Base-by-base conservation (phyloP, 148 eudicot genomes). In the Pharnaceum exiguum region DNA sequence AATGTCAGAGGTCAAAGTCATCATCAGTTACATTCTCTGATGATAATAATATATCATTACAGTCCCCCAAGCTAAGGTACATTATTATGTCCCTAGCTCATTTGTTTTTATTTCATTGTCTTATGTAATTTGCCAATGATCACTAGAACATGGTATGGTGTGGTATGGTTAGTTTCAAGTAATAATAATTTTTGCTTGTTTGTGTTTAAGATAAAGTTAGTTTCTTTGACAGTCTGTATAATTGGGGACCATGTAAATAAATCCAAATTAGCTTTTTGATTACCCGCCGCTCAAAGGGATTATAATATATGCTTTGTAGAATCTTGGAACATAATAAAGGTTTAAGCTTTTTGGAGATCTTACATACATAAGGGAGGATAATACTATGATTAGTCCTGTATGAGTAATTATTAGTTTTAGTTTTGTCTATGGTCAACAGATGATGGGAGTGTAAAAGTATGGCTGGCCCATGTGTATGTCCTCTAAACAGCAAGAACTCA, bases 401-500 rank as follows among this genome's bases (percentile, higher is more conserved):
- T n/a, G n/a, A n/a, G n/a, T n/a, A n/a, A n/a, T n/a, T n/a, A n/a
- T n/a, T n/a, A n/a, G n/a, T 16, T 28, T 53, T 59, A 36, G 33
- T 40, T 19, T 49, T 48, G 18, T 33, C 33, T 55, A n/a, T 42
- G 51, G 39, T 44, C 12, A 47, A 49, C 50, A 66, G 65, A 67
- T 66, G 49, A 67, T 53, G 42, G 47, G 62, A 59, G 33, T 42
- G 57, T 29, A 23, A 72, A 72, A 21, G 42, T 5, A 21, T 21
- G 63, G 57, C 36, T 67, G 72, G 59, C 65, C 72, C 77, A 73
- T 73, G 68, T 73, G 77, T 67, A 67, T 27, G 25, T 57, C 56
- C 35, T 67, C 44, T 33, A 56, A 28, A 57, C 23, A 51, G 33
- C 68, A 73, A 67, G 46, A 48, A 35, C 48, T 71, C 55, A n/a